Conservation (phyloP, 164 flowering plant species). For the Saururus chinensis region DNA sequence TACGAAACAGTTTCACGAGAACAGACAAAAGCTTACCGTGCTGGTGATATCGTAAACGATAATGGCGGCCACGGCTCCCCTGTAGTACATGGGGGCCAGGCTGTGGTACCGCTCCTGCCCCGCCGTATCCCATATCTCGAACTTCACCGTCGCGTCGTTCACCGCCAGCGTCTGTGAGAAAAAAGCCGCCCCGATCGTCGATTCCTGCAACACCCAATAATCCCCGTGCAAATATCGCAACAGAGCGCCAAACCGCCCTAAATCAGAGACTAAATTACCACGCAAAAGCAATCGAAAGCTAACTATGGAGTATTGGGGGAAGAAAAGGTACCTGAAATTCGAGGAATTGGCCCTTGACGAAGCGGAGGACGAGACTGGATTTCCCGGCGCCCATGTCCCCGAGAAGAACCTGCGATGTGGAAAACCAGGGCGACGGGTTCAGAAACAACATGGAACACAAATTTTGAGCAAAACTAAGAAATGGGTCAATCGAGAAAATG, state of each 20-base stretch:
- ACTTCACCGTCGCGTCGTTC: constrained; percentile 50
- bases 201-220: constrained; percentile 47
- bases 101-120: constrained; percentile 78
- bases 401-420: constrained; percentile 37
- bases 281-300: no score
- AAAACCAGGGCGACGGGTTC: no score
- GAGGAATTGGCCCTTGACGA: constrained; percentile 64
- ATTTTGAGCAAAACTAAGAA: no score
- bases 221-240: no score
- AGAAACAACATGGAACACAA: background rate
- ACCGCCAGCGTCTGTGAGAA: constrained; percentile 58
- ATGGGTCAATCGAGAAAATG: no score
- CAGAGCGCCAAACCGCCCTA: no score
- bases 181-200: constrained; percentile 70
- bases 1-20: background rate
- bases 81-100: constrained; percentile 72
- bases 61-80: constrained; percentile 70
- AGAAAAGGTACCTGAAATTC: constrained; percentile 46
- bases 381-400: constrained; percentile 77
- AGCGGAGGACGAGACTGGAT: constrained; percentile 60
- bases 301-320: no score
- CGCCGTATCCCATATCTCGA: constrained; percentile 81
- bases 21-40: constrained; percentile 17
- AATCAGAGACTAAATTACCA: no score
- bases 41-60: constrained; percentile 58